Conservation (phyloP, 1,284 basidiomycete genomes). For the Phlebopus sp. region DNA sequence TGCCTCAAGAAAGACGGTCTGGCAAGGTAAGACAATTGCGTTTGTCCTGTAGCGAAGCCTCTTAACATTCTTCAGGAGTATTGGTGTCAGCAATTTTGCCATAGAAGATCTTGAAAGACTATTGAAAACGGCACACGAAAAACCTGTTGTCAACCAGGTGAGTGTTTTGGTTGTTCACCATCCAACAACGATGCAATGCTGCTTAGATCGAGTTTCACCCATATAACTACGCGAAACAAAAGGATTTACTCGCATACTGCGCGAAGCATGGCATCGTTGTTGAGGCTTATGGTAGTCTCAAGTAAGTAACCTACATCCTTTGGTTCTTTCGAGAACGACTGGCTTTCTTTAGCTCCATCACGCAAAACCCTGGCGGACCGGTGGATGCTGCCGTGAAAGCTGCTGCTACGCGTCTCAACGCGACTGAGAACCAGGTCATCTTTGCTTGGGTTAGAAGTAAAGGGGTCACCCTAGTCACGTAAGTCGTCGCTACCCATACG, state of each 20-base stretch:
- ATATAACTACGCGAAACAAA: slow-evolving; percentile 59
- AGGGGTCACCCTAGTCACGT: slow-evolving; percentile 67
- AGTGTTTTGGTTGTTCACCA: slow-evolving; percentile 4
- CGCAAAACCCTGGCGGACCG: slow-evolving; percentile 64
- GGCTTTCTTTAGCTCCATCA: slow-evolving; percentile 54
- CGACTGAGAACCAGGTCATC: slow-evolving; percentile 69
- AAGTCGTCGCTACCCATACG: slow-evolving; percentile 18
- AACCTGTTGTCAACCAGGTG: slow-evolving; percentile 78
- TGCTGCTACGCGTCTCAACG: slow-evolving; percentile 56
- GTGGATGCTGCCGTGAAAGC: slow-evolving; percentile 62
- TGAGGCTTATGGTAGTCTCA: slow-evolving; percentile 71
- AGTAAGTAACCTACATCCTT: slow-evolving; percentile 36
- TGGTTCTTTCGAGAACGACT: not conserved
- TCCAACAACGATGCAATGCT: not conserved
- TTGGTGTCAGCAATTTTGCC: slow-evolving; percentile 79
- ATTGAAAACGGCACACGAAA: slow-evolving; percentile 54
- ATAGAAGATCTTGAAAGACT: slow-evolving; percentile 58
- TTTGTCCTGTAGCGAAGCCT: not conserved
- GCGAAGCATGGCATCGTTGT: slow-evolving; percentile 61
- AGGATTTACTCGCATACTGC: slow-evolving; percentile 56
- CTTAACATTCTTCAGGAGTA: slow-evolving; percentile 47
- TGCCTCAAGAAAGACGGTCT: slow-evolving; percentile 58
- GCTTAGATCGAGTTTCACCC: slow-evolving; percentile 63
- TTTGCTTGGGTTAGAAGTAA: slow-evolving; percentile 67
- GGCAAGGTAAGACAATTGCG: slow-evolving; percentile 46